Conservation (phyloP, 306 rosid species). For the Quillaja saponaria region DNA sequence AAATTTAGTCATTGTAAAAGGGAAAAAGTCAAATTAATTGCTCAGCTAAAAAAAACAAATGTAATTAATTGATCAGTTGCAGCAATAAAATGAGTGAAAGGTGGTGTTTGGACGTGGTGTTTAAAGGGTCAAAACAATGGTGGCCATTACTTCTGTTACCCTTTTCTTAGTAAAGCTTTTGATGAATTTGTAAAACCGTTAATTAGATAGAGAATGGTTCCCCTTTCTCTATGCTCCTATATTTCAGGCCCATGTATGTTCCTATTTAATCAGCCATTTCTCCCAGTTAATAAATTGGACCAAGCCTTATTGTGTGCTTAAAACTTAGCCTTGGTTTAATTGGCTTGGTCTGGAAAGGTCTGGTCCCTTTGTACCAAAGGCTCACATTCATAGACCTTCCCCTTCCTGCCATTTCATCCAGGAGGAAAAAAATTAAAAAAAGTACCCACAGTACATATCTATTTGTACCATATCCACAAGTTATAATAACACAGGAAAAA, state of each 20-base stretch:
- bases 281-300: background rate
- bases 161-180: conserved; percentile 16
- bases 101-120: background rate
- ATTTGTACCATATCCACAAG: background rate
- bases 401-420: conserved; percentile 21
- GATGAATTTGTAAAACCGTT: background rate
- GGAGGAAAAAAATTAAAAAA: background rate
- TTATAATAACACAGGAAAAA: background rate
- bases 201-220: conserved; percentile 28
- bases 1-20: too few species aligned
- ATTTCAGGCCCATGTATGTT: conserved; percentile 21
- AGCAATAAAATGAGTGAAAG: background rate
- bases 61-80: too few species aligned
- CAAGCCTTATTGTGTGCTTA: conserved; percentile 13
- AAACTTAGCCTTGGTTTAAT: conserved; percentile 17
- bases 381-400: conserved; percentile 30
- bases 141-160: background rate
- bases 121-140: too few species aligned
- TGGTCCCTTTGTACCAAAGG: background rate
- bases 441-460: background rate
- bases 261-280: conserved; percentile 30
- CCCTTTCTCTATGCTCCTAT: conserved; percentile 33
- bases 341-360: conserved; percentile 41
- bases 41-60: background rate
- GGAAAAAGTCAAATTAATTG: too few species aligned